A percentile compares a stretch with the other conserved stretches of the same genome.
Evolutionary conservation across 139 green algal genomes (phyloP).

Genomic region (Tetradesmus obliquus): DNA sequence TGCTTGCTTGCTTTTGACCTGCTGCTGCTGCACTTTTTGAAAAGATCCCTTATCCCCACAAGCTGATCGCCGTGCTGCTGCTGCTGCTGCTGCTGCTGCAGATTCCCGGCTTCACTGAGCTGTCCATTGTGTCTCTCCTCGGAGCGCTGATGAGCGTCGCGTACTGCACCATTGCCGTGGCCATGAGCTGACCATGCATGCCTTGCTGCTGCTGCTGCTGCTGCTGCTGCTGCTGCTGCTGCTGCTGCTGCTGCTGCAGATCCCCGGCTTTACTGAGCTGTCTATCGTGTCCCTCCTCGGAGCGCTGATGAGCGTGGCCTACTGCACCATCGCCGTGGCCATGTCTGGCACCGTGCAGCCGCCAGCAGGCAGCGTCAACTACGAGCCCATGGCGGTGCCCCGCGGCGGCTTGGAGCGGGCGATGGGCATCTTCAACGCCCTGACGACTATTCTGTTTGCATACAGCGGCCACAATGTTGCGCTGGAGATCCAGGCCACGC

Average conservation of each 20-base stretch:
- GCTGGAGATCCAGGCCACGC: slow-evolving; percentile 62
- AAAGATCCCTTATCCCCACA: not conserved
- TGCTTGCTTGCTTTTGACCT: too few species aligned
- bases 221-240: not conserved
- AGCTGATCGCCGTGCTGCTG: not conserved
- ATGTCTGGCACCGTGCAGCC: slow-evolving; percentile 38
- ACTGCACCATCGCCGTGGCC: slow-evolving; percentile 62
- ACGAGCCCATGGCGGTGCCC: not conserved
- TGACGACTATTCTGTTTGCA: slow-evolving; percentile 62
- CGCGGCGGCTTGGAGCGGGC: slow-evolving; percentile 29
- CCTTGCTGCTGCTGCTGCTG: not conserved
- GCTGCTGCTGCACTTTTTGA: too few species aligned
- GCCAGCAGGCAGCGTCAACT: slow-evolving; percentile 8
- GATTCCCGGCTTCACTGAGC: slow-evolving; percentile 54
- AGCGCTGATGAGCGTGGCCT: slow-evolving; percentile 58
- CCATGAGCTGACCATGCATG: not conserved
- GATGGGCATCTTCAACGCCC: slow-evolving; percentile 62
- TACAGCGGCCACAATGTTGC: slow-evolving; percentile 65
- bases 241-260: slow-evolving; percentile 43
- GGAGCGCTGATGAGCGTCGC: slow-evolving; percentile 59
- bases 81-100: slow-evolving; percentile 40
- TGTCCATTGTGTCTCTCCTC: slow-evolving; percentile 44
- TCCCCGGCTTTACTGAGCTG: slow-evolving; percentile 55
- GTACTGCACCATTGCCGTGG: slow-evolving; percentile 66
- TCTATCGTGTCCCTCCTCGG: slow-evolving; percentile 48